Evolutionary conservation across 2,329 filamentous ascomycete genomes (phyloP).

Genomic region (Alternaria atra): DNA sequence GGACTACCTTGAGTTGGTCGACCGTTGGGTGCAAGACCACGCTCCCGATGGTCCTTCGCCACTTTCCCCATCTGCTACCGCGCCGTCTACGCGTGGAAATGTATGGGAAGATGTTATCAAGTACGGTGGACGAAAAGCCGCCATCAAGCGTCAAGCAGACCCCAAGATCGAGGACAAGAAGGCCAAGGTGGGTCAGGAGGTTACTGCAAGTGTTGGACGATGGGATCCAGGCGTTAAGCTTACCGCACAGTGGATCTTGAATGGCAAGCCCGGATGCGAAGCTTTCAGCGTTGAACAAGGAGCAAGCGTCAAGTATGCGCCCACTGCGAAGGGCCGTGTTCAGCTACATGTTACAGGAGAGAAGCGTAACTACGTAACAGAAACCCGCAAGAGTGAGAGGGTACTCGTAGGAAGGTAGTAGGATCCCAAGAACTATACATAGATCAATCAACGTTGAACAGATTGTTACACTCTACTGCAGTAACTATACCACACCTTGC

Average conservation of each 20-base stretch:
- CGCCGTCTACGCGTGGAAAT: constrained; percentile 40
- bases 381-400: constrained; percentile 32
- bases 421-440: background rate
- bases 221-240: constrained; percentile 52
- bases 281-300: constrained; percentile 38
- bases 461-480: background rate
- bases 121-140: constrained; percentile 45
- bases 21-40: constrained; percentile 44
- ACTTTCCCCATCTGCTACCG: constrained; percentile 29
- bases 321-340: constrained; percentile 18
- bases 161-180: constrained; percentile 29
- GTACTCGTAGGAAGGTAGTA: constrained; percentile 8
- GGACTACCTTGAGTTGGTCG: constrained; percentile 48
- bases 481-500: background rate
- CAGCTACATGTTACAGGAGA: constrained; percentile 28
- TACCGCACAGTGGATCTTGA: constrained; percentile 45
- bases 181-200: constrained; percentile 9
- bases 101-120: constrained; percentile 47
- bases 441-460: background rate
- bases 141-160: constrained; percentile 42
- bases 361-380: constrained; percentile 34
- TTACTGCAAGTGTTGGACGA: constrained; percentile 37
- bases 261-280: constrained; percentile 32
- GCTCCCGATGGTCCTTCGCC: constrained; percentile 43
- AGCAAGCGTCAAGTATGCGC: constrained; percentile 23